A percentile compares a stretch with the other conserved stretches of the same genome.
These are phyloP conservation scores for Cryphonectria radicalis DNA, from an alignment of 2,329 filamentous ascomycete genomes.

Conservation along the genomic window DNA sequence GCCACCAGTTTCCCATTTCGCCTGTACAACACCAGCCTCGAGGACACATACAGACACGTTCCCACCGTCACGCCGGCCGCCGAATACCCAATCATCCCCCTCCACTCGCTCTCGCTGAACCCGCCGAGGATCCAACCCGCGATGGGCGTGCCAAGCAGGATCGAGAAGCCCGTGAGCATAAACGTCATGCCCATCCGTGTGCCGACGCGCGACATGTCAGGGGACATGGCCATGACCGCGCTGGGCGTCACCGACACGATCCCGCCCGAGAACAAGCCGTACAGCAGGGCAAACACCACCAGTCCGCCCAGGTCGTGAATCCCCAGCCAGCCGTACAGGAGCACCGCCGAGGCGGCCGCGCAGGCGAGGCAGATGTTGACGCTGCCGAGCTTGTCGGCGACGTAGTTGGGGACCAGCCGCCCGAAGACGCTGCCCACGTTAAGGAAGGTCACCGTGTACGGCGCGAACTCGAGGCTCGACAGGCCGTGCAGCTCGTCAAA, in stretches of 20 bases:
- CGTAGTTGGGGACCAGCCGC: slow-evolving; percentile 48
- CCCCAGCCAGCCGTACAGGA: slow-evolving; percentile 47
- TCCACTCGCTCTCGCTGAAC: slow-evolving; percentile 37
- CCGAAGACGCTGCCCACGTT: slow-evolving; percentile 52
- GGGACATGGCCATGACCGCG: slow-evolving; percentile 42
- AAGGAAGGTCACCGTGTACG: slow-evolving; percentile 48
- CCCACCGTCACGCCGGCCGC: slow-evolving; percentile 38
- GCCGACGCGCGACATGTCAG: slow-evolving; percentile 44
- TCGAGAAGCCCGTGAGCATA: slow-evolving; percentile 46
- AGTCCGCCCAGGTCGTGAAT: slow-evolving; percentile 42
- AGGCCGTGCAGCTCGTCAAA: slow-evolving; percentile 48
- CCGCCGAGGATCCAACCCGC: slow-evolving; percentile 51
- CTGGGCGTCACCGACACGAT: slow-evolving; percentile 49
- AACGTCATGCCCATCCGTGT: slow-evolving; percentile 50
- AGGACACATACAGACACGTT: slow-evolving; percentile 30
- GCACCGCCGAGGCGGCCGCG: slow-evolving; percentile 39
- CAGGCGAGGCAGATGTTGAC: slow-evolving; percentile 44
- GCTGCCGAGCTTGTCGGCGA: slow-evolving; percentile 49
- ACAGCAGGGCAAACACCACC: slow-evolving; percentile 47
- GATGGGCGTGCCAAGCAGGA: slow-evolving; percentile 56
- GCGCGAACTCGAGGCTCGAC: slow-evolving; percentile 39
- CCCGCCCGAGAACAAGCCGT: slow-evolving; percentile 52
- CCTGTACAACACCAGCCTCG: slow-evolving; percentile 35
- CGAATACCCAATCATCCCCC: slow-evolving; percentile 39
- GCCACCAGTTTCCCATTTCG: slow-evolving; percentile 29